Conservation (phyloP, 108 stramenopile species). For the Skeletonema grethae region DNA sequence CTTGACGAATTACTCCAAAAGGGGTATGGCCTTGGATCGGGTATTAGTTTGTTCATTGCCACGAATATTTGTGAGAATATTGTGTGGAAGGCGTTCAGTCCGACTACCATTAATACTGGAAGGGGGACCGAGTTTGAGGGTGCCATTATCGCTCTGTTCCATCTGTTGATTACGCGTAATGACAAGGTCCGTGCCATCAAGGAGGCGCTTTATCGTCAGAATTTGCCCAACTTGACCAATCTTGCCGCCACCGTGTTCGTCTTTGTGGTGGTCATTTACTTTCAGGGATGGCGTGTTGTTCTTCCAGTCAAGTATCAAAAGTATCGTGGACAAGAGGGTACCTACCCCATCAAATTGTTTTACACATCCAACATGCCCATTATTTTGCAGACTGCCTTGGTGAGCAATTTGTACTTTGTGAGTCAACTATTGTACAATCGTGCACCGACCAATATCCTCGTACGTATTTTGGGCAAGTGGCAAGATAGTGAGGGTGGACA, state of each 20-base stretch:
- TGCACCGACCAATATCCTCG: slow-evolving; percentile 93
- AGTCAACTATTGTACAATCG: slow-evolving; percentile 98
- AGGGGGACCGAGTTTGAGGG: slow-evolving; percentile 99
- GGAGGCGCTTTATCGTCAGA: slow-evolving; percentile 97
- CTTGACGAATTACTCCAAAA: slow-evolving; percentile 99
- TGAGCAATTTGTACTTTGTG: slow-evolving; percentile 98
- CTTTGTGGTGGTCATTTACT: slow-evolving; percentile 98
- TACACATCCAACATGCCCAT: slow-evolving; percentile 99
- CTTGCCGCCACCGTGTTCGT: slow-evolving; percentile 95
- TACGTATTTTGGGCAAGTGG: slow-evolving; percentile 98
- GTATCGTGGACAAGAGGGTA: slow-evolving; percentile 95
- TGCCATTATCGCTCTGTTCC: slow-evolving; percentile 98
- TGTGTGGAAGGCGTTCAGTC: slow-evolving; percentile 99
- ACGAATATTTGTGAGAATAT: slow-evolving; percentile 99
- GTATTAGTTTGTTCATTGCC: slow-evolving; percentile 99
- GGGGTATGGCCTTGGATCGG: slow-evolving; percentile 98
- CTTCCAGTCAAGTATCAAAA: slow-evolving; percentile 98
- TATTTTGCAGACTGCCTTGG: slow-evolving; percentile 98
- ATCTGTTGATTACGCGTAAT: slow-evolving; percentile 92
- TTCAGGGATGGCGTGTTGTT: slow-evolving; percentile 99
- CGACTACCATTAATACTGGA: slow-evolving; percentile 99
- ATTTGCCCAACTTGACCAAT: slow-evolving; percentile 98
- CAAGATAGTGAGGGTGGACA: slow-evolving; percentile 94
- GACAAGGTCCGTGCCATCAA: slow-evolving; percentile 95
- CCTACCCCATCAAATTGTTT: slow-evolving; percentile 98